A percentile compares a stretch with the other conserved stretches of the same genome.
These are phyloP conservation scores for Arctium lappa DNA, from an alignment of 129 eudicot species.

Conservation along the genomic window DNA sequence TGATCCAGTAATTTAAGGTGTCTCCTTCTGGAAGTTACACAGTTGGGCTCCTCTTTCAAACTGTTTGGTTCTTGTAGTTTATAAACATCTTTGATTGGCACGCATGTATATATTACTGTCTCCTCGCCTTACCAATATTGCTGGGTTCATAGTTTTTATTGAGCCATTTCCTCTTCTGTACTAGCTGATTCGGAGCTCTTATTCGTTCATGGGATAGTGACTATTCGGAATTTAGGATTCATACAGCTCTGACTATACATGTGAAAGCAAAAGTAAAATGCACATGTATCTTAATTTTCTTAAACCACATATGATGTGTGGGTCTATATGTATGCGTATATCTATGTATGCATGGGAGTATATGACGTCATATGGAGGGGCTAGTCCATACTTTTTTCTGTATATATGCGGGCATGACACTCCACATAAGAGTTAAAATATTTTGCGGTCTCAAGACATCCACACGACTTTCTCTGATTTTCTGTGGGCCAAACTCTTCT, in stretches of 20 bases:
- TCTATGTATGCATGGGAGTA: constrained; percentile 6
- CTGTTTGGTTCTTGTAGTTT: not conserved
- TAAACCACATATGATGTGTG: not conserved
- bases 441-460: not conserved
- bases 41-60: not conserved
- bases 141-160: not conserved
- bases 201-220: not conserved
- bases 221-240: not conserved
- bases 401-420: not conserved
- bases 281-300: not conserved
- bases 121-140: not conserved
- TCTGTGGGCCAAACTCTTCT: not conserved
- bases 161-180: not conserved
- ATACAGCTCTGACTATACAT: not conserved
- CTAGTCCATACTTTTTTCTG: not conserved
- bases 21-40: constrained; percentile 1
- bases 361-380: not conserved
- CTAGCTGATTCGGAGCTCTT: not conserved
- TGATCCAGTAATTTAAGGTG: constrained; percentile 1
- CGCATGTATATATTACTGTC: not conserved
- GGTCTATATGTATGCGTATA: not conserved
- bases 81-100: not conserved
- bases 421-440: not conserved
- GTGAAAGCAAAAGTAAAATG: not conserved
- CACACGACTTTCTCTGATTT: not conserved